Evolutionary conservation across 176 grass and related monocot species (phyloP).

Genomic region (Raddia guianensis): DNA sequence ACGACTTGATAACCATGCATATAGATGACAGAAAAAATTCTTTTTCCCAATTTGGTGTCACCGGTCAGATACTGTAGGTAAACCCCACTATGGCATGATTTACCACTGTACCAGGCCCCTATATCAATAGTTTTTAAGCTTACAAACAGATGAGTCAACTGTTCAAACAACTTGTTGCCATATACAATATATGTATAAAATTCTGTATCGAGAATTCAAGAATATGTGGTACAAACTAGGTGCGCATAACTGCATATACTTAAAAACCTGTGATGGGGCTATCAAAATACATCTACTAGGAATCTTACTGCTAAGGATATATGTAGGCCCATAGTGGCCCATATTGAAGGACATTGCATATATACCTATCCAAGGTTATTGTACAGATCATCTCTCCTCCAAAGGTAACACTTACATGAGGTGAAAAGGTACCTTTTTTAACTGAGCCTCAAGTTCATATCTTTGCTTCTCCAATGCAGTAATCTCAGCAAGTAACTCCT

Average conservation of each 20-base stretch:
- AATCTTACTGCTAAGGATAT: neutral
- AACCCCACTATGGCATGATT: neutral
- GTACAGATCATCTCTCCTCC: too few relatives aligned
- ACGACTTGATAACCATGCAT: neutral
- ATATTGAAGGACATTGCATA: too few relatives aligned
- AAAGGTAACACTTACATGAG: neutral
- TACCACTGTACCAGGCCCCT: neutral
- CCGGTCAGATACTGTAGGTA: neutral
- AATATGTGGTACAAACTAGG: constrained; percentile 20
- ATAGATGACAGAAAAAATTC: constrained; percentile 25
- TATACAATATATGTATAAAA: constrained; percentile 11
- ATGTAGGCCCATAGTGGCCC: neutral
- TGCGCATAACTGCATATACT: neutral
- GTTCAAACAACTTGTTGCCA: constrained; percentile 10
- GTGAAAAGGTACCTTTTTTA: constrained; percentile 67
- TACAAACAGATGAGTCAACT: constrained; percentile 13
- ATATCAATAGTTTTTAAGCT: constrained; percentile 15
- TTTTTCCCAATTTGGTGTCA: constrained; percentile 25
- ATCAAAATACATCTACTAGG: constrained; percentile 17
- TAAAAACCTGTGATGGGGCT: neutral
- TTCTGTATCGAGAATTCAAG: constrained; percentile 19
- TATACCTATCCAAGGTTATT: too few relatives aligned
- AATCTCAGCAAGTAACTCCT: constrained; percentile 87
- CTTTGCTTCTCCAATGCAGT: constrained; percentile 83
- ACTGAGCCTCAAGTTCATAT: constrained; percentile 82